Evolutionary conservation across 495 filamentous ascomycete species (phyloP), one percentile per base, ranked within the genome.

Genomic region (Neurospora sp.): DNA sequence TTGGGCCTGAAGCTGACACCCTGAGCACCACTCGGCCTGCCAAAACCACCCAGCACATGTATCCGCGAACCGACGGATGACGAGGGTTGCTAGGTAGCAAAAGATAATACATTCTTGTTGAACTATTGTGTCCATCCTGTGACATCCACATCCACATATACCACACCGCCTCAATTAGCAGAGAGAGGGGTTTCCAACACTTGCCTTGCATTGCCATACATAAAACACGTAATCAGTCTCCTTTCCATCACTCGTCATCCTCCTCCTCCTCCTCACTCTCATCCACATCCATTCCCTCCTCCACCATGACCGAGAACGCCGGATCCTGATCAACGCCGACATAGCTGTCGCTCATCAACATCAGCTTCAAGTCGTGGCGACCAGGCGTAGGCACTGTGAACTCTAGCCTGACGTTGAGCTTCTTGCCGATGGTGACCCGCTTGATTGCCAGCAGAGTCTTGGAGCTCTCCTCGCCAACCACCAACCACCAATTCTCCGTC

Each of bases 271-370:
- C 93, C 54, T 93, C 92, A 2, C 93, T 92, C 37, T 94, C 92
- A 81, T 97, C 94, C 74, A 97, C 94, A 72, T 98, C 96, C 94
- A 94, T 94, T 4, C 94, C 94, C 82, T 98, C 95, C 16, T 90
- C 93, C 23, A 91, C 96, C 71, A 85, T 90, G 39, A 98, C 90
- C 69, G 87, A 90, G 79, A 99, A 97, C 3, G 88, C 88, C 41
- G 94, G 96, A 72, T 96, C 96, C 80, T 98, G 96, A 84, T 99
- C 96, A 59, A 99, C 94, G 8, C 96, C 96, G 20, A 97, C 89
- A 82, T 98, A 99, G 81, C 93, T 97, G 83, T 99, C 96, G 81
- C 96, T 93, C 93, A 99, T 97, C 81, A 98, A 85, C 82, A 92
- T 97, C 72, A 98, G 85, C 78, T 93, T 97, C 79, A 99, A 83